Evolutionary conservation across 148 eudicot genomes (phyloP).

Genomic region (Hydrangea macrophylla): DNA sequence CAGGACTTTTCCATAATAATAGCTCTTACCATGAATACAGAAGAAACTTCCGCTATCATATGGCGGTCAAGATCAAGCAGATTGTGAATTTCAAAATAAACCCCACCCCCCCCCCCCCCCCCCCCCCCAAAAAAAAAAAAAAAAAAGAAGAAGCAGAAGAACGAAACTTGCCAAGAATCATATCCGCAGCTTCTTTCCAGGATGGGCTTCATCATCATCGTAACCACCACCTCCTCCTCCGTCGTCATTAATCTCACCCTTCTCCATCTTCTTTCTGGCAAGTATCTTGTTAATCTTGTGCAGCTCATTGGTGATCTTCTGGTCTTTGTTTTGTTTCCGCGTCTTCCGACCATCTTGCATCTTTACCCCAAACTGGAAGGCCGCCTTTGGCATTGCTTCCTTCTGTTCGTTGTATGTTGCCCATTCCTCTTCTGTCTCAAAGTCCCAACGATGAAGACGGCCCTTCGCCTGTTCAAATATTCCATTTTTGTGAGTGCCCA

Average conservation of each 20-base stretch:
- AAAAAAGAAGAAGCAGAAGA: too few species aligned
- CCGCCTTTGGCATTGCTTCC: constrained; percentile 98
- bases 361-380: constrained; percentile 96
- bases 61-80: too few species aligned
- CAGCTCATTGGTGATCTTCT: constrained; percentile 82
- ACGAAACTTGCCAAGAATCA: constrained; percentile 14
- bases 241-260: constrained; percentile 45
- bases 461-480: constrained; percentile 68
- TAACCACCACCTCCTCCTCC: too few species aligned
- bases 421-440: constrained; percentile 97
- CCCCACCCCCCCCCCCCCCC: too few species aligned
- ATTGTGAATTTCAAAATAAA: too few species aligned
- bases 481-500: constrained; percentile 4
- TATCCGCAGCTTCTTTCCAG: constrained; percentile 58
- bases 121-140: too few species aligned
- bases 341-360: constrained; percentile 98
- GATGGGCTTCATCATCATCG: constrained; percentile 48
- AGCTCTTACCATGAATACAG: too few species aligned
- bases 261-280: constrained; percentile 67
- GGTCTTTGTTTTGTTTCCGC: constrained; percentile 81
- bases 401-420: constrained; percentile 89
- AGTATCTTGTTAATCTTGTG: constrained; percentile 89
- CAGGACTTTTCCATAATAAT: too few species aligned
- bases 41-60: too few species aligned
- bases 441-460: constrained; percentile 95